phyloP scores from a whole-genome alignment of 1,284 basidiomycete genomes.

The Moniliophthora roreri region DNA sequence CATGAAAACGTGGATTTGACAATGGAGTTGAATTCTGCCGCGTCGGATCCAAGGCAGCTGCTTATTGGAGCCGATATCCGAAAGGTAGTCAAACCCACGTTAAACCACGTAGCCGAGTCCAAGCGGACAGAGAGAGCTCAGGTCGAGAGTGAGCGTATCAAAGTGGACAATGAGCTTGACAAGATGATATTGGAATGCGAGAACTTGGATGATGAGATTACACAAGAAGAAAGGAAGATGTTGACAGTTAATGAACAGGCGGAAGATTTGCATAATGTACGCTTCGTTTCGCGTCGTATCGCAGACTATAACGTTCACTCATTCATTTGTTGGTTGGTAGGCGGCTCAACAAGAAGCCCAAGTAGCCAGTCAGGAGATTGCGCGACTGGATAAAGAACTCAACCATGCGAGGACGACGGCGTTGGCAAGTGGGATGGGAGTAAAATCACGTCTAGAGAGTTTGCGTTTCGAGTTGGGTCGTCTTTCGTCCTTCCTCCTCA shows the following conservation, averaged over 20 bases:
- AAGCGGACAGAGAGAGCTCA: conserved; percentile 67
- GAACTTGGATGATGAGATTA: conserved; percentile 71
- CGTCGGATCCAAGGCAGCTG: conserved; percentile 63
- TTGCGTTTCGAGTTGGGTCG: conserved; percentile 56
- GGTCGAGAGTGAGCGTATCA: conserved; percentile 72
- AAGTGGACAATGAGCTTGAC: conserved; percentile 78
- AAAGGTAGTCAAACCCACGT: conserved; percentile 68
- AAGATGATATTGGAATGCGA: conserved; percentile 75
- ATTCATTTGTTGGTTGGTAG: too few relatives aligned
- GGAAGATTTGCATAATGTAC: conserved; percentile 73
- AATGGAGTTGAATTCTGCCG: conserved; percentile 74
- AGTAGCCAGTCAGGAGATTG: conserved; percentile 60
- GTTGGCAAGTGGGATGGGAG: conserved; percentile 73
- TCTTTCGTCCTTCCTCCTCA: conserved; percentile 6
- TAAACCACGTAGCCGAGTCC: conserved; percentile 67
- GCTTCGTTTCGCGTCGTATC: conserved; percentile 24
- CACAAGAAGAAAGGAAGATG: conserved; percentile 69
- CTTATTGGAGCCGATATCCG: conserved; percentile 65
- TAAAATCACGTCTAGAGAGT: conserved; percentile 72
- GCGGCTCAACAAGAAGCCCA: conserved; percentile 72
- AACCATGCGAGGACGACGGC: conserved; percentile 71
- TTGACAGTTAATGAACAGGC: conserved; percentile 70
- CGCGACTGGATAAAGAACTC: conserved; percentile 64
- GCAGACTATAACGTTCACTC: conserved; percentile 10
- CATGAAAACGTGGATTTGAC: conserved; percentile 69